Percentiles rank a stretch among this genome's conserved stretches.
Evolutionary conservation across 345 rosid genomes (phyloP).

Genomic region (Adansonia digitata): DNA sequence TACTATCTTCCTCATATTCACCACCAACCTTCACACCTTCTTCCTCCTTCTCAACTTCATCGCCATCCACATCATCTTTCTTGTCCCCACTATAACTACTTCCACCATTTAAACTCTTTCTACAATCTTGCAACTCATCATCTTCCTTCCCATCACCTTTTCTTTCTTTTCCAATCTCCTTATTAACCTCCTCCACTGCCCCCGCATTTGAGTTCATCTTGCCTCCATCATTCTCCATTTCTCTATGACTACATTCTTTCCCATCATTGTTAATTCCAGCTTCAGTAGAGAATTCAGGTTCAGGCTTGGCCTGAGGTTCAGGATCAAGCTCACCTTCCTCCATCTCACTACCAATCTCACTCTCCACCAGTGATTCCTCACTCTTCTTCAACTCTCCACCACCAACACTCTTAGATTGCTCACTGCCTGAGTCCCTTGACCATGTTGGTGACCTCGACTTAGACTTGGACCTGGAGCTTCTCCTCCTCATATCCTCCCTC

Average conservation of each 20-base stretch:
- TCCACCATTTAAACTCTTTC: conserved; percentile 20
- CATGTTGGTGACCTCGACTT: too few relatives aligned
- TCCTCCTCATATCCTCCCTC: too few relatives aligned
- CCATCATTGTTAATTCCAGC: conserved; percentile 14
- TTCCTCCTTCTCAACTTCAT: conserved; percentile 22
- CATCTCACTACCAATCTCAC: conserved; percentile 77
- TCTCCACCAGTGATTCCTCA: conserved; percentile 32
- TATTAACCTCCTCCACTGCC: conserved; percentile 21
- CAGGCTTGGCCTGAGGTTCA: conserved; percentile 24
- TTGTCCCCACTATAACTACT: conserved; percentile 18
- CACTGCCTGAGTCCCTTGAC: too few relatives aligned
- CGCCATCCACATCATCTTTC: conserved; percentile 6
- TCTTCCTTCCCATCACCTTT: conserved; percentile 27
- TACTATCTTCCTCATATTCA: conserved; percentile 28
- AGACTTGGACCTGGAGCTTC: too few relatives aligned
- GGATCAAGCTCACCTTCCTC: conserved; percentile 98
- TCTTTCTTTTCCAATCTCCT: conserved; percentile 19
- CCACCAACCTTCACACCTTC: conserved; percentile 21
- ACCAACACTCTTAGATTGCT: too few relatives aligned
- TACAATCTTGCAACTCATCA: conserved; percentile 27
- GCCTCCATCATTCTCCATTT: conserved; percentile 23
- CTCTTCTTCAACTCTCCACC: conserved; percentile 25
- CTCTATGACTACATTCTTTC: conserved; percentile 1
- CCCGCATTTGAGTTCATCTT: conserved; percentile 16
- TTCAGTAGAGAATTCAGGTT: conserved; percentile 18